These are phyloP conservation scores for Phytophthora pini DNA, from an alignment of 352 stramenopile species.

Conservation along the genomic window DNA sequence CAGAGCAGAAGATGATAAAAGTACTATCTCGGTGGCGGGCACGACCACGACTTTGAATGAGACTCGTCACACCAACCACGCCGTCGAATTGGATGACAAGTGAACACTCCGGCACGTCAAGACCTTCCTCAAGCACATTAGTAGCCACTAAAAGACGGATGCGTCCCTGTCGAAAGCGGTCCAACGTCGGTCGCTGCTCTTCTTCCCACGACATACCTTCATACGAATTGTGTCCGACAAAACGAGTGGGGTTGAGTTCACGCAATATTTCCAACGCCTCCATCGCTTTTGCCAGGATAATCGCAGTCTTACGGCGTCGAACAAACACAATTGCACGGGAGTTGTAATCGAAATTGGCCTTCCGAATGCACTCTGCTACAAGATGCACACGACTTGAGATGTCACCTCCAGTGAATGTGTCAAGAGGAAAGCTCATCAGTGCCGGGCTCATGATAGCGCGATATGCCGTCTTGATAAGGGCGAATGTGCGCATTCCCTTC, in stretches of 20 bases:
- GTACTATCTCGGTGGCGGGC: constrained; percentile 60
- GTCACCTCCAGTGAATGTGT: constrained; percentile 34
- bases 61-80: constrained; percentile 68
- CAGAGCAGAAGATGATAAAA: constrained; percentile 76
- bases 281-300: constrained; percentile 72
- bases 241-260: constrained; percentile 71
- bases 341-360: constrained; percentile 55
- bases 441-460: constrained; percentile 36
- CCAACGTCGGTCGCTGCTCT: constrained; percentile 75
- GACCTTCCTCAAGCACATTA: constrained; percentile 81
- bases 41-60: constrained; percentile 81
- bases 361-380: constrained; percentile 53
- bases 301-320: constrained; percentile 66
- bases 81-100: constrained; percentile 84
- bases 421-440: constrained; percentile 36
- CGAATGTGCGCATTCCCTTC: constrained; percentile 37
- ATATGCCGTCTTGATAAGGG: constrained; percentile 42
- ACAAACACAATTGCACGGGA: constrained; percentile 86
- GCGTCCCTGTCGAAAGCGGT: constrained; percentile 67
- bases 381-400: constrained; percentile 66
- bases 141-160: constrained; percentile 81
- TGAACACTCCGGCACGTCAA: constrained; percentile 82
- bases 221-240: constrained; percentile 84
- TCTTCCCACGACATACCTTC: constrained; percentile 86
- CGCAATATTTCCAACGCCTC: constrained; percentile 57